A percentile compares a stretch with the other conserved stretches of the same genome.
Evolutionary conservation across 1,284 basidiomycete genomes (phyloP).

Genomic region (Ustilago hordei): DNA sequence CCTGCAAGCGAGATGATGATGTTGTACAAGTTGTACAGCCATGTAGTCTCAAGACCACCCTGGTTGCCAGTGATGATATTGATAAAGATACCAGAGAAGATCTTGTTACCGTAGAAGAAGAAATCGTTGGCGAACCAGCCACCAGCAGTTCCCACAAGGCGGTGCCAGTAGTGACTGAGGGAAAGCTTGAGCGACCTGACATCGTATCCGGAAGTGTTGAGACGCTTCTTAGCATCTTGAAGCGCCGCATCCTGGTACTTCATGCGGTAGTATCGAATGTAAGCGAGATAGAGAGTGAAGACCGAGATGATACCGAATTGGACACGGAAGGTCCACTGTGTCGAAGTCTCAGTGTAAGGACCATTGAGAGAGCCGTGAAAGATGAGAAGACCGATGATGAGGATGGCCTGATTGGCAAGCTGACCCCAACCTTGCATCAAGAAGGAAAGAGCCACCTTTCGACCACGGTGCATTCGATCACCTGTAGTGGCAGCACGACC

Average conservation of each 20-base stretch:
- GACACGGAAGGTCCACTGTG: slow-evolving; percentile 74
- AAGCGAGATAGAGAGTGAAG: slow-evolving; percentile 73
- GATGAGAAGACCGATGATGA: slow-evolving; percentile 73
- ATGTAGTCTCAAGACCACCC: slow-evolving; percentile 70
- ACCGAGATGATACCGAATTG: slow-evolving; percentile 73
- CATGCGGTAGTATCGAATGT: slow-evolving; percentile 73
- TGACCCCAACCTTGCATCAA: slow-evolving; percentile 74
- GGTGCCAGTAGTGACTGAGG: slow-evolving; percentile 72
- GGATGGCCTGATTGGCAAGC: slow-evolving; percentile 73
- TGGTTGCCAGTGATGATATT: slow-evolving; percentile 70
- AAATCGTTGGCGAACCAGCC: slow-evolving; percentile 74
- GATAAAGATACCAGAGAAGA: slow-evolving; percentile 68
- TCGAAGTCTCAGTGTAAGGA: slow-evolving; percentile 71
- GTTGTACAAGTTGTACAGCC: slow-evolving; percentile 74
- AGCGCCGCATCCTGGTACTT: slow-evolving; percentile 70
- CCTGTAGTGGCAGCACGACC: slow-evolving; percentile 70
- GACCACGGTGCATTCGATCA: slow-evolving; percentile 74
- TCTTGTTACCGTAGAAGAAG: slow-evolving; percentile 71
- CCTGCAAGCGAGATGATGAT: slow-evolving; percentile 72
- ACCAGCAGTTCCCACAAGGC: slow-evolving; percentile 72
- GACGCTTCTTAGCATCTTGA: slow-evolving; percentile 71
- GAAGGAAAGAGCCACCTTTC: slow-evolving; percentile 74
- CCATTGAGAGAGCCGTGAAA: slow-evolving; percentile 71
- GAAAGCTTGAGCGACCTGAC: slow-evolving; percentile 72
- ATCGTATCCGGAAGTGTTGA: slow-evolving; percentile 73